A percentile compares a stretch with the other conserved stretches of the same genome.
These are phyloP conservation scores for Chlamydomonas eustigma DNA, from an alignment of 139 green algal genomes.

Conservation along the genomic window DNA sequence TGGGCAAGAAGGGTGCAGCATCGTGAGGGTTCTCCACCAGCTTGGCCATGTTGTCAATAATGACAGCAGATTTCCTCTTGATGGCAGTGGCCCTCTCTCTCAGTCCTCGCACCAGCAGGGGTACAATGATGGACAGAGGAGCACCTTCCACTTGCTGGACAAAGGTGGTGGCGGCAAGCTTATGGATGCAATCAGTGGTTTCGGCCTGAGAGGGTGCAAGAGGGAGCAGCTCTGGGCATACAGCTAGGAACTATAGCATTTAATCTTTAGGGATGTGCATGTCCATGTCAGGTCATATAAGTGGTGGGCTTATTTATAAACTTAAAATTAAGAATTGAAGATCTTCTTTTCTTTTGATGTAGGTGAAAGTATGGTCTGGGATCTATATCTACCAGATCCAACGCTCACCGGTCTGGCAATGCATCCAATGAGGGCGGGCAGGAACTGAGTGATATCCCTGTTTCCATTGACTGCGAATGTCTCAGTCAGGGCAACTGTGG, in stretches of 20 bases:
- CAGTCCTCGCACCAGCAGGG: slow-evolving; percentile 82
- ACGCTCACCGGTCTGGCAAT: slow-evolving; percentile 52
- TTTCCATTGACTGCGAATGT: slow-evolving; percentile 58
- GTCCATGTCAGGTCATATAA: too few species aligned
- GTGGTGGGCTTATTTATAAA: too few species aligned
- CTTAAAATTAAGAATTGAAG: too few species aligned
- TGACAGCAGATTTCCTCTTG: slow-evolving; percentile 82
- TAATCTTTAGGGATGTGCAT: too few species aligned
- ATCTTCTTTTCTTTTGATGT: too few species aligned
- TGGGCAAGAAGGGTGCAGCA: slow-evolving; percentile 80
- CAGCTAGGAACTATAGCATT: not conserved
- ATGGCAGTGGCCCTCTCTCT: slow-evolving; percentile 79
- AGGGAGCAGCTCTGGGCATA: not conserved
- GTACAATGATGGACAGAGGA: slow-evolving; percentile 83
- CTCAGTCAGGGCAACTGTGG: slow-evolving; percentile 36
- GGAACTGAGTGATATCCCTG: slow-evolving; percentile 71
- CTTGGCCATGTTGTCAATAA: slow-evolving; percentile 94
- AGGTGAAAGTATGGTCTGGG: too few species aligned
- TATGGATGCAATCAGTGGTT: slow-evolving; percentile 83
- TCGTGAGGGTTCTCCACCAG: slow-evolving; percentile 83
- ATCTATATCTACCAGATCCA: too few species aligned
- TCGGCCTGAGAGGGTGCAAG: slow-evolving; percentile 23
- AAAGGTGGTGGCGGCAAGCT: slow-evolving; percentile 88
- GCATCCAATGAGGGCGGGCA: slow-evolving; percentile 77
- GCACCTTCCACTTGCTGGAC: slow-evolving; percentile 76